Evolutionary conservation across 129 eudicot species (phyloP).

Genomic region (Rutidosis leptorrhynchoides): DNA sequence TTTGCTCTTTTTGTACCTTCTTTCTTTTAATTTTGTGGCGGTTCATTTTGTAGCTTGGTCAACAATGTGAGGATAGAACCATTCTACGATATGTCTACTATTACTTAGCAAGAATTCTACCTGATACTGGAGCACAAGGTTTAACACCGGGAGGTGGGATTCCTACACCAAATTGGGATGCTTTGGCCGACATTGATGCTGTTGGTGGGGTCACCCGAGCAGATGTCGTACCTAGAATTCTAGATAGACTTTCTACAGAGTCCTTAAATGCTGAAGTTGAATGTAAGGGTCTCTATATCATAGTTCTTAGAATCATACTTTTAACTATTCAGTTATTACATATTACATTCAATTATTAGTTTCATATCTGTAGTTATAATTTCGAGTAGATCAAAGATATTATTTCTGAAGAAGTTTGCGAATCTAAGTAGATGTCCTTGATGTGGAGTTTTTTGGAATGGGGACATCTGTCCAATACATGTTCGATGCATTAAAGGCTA

Average conservation of each 20-base stretch:
- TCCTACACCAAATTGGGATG: conserved; percentile 99
- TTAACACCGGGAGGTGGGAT: conserved; percentile 94
- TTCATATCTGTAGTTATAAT: conserved; percentile 18
- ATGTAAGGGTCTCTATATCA: conserved; percentile 45
- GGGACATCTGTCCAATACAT: background rate
- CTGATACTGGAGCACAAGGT: conserved; percentile 98
- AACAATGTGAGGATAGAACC: conserved; percentile 95
- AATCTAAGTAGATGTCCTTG: conserved; percentile 2
- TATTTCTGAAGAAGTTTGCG: background rate
- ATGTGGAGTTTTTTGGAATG: conserved; percentile 17
- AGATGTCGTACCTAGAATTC: conserved; percentile 90
- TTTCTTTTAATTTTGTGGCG: conserved; percentile 2
- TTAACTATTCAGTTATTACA: conserved; percentile 10
- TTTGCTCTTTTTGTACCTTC: background rate
- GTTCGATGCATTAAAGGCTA: background rate
- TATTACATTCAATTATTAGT: conserved; percentile 15
- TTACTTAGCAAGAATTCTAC: conserved; percentile 89
- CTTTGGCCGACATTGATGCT: conserved; percentile 96
- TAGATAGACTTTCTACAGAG: conserved; percentile 80
- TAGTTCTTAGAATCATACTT: conserved; percentile 5
- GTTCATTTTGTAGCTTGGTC: conserved; percentile 67
- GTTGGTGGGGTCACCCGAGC: conserved; percentile 98
- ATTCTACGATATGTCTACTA: conserved; percentile 90
- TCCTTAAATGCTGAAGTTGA: conserved; percentile 72
- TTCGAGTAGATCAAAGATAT: background rate